A percentile compares a stretch with the other conserved stretches of the same genome.
These are phyloP conservation scores for Cryptococcus hybrid DNA, from an alignment of 1,284 basidiomycete genomes.

Conservation along the genomic window DNA sequence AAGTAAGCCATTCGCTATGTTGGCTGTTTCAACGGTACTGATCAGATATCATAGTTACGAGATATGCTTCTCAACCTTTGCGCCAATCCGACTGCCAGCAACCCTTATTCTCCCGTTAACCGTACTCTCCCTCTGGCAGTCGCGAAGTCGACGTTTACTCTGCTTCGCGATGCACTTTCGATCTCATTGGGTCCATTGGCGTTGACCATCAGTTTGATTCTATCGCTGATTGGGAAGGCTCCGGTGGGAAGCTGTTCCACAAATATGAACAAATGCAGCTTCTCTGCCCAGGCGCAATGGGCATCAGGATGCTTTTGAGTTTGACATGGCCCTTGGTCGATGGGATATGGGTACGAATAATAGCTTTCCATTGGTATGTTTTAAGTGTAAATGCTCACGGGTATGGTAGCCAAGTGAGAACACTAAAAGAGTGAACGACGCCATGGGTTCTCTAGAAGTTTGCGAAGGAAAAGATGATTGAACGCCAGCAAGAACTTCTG, in stretches of 20 bases:
- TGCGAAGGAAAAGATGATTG: slow-evolving; percentile 14
- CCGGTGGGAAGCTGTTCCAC: slow-evolving; percentile 19
- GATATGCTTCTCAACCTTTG: slow-evolving; percentile 15
- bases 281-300: slow-evolving; percentile 9
- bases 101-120: slow-evolving; percentile 7
- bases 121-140: background rate
- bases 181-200: slow-evolving; percentile 25
- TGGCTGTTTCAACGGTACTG: background rate
- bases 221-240: slow-evolving; percentile 14
- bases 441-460: slow-evolving; percentile 24
- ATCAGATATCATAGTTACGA: slow-evolving; percentile 11
- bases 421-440: slow-evolving; percentile 14
- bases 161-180: slow-evolving; percentile 21
- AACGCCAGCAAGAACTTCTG: slow-evolving; percentile 16
- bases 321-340: slow-evolving; percentile 19
- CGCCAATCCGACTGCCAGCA: slow-evolving; percentile 1
- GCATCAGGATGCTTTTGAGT: slow-evolving; percentile 13
- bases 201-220: slow-evolving; percentile 17
- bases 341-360: slow-evolving; percentile 17
- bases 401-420: slow-evolving; percentile 22
- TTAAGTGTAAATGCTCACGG: background rate
- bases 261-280: slow-evolving; percentile 26
- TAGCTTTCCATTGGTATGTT: background rate
- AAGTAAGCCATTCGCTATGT: slow-evolving; percentile 13
- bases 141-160: slow-evolving; percentile 24